Conservation (phyloP, 2,329 filamentous ascomycete species). For the Aspergillus quadricinctus region DNA sequence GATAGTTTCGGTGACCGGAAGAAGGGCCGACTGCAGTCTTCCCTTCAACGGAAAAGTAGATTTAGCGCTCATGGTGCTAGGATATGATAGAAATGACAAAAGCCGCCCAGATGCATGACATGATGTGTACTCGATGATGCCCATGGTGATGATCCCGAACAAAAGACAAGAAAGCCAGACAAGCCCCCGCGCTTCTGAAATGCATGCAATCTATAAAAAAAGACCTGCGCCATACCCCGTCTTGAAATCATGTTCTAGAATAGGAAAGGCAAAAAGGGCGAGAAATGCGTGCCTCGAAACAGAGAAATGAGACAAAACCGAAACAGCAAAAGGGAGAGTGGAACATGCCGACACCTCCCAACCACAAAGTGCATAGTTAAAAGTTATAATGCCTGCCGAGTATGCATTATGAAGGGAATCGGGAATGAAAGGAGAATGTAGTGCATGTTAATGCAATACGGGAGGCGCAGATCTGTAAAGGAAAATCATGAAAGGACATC, state of each 20-base stretch:
- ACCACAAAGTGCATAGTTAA: conserved; percentile 1
- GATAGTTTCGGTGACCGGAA: not conserved
- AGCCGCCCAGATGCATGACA: conserved; percentile 36
- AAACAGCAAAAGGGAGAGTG: not conserved
- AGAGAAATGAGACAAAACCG: not conserved
- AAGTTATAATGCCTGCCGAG: not conserved
- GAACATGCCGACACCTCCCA: not conserved
- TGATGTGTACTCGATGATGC: conserved; percentile 27
- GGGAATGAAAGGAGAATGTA: not conserved
- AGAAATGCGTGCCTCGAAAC: conserved; percentile 8
- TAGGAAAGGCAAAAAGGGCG: conserved; percentile 6
- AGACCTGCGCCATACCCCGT: conserved; percentile 26
- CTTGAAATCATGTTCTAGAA: conserved; percentile 23
- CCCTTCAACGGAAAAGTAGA: not conserved
- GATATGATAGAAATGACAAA: conserved; percentile 15
- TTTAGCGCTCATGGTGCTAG: not conserved
- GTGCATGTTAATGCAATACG: not conserved
- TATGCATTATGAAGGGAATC: not conserved
- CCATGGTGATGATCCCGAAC: conserved; percentile 17
- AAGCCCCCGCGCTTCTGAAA: conserved; percentile 27
- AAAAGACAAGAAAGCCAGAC: conserved; percentile 13
- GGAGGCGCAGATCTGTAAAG: not conserved
- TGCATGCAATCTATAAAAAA: conserved; percentile 33
- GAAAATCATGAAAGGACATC: not conserved
- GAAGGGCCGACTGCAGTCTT: not conserved